Base-by-base conservation (phyloP, 371 early-diverging fungal genomes). In the Mortierella sp. region DNA sequence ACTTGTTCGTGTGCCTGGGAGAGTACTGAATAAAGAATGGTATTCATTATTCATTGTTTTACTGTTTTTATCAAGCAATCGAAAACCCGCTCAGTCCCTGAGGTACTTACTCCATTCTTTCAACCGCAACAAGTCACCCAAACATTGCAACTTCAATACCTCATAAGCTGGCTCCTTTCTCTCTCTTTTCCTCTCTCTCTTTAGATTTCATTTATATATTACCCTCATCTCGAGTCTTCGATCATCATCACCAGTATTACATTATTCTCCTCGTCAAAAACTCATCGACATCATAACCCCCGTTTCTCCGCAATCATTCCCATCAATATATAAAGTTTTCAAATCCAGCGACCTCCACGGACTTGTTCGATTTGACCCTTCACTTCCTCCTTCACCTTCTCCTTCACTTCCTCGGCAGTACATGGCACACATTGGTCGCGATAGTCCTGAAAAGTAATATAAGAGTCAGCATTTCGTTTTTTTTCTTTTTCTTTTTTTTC, bases 381-480 rank as follows among this genome's bases (percentile, higher is more conserved):
- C 28, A 24, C 55, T 16, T 9, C 21, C 7, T 22, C 28, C 33
- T 28, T 21, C 16, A 11, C 7, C 19, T 22, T 41, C 63, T 24
- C 22, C 48, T 63, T 61, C 59, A 47, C 28, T 19, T 19, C 48
- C 19, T 47, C 19, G 11, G 11, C 55, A 58, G 45, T 38, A 28
- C 59, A 64, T 70, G 70, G 48, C 70, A 22, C 24, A 70, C 36
- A 43, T 70, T 53, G 58, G 41, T 41, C 52, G 57, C 16, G 63
- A 55, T 38, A 63, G 58, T 24, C 55, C n/a, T 62, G 65, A 70
- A 70, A 70, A 70, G 64, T 64, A 70, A 64, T 70, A 64, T 36
- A 70, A 58, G 48, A 47, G 19, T 16, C 48, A 47, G 36, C 22
- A 41, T 45, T 55, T 53, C 10, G 33, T 40, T 57, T 8, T 59